Evolutionary conservation across 306 rosid species (phyloP), one percentile per base, ranked within the genome.

Genomic region (Sindora glabra): DNA sequence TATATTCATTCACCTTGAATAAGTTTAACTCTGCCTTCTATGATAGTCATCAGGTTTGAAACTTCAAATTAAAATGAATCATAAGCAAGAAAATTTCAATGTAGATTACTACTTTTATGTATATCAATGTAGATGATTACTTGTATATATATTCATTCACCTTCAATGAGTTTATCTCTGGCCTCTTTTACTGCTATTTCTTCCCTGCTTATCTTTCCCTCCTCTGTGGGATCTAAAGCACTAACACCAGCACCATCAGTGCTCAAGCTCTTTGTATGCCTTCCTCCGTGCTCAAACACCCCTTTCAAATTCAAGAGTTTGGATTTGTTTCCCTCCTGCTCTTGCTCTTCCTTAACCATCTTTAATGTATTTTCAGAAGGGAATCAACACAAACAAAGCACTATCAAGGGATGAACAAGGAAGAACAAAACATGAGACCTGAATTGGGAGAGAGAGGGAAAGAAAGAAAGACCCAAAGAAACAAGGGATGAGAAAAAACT

Each of bases 221-320:
- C 87, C 0, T 81, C 80, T 8, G 37, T 0, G 54, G 67, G 46
- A n/a, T 77, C 79, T 4, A 77, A 38, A 1, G 42, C 0, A 38
- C 10, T 61, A n/a, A n/a, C n/a, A n/a, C n/a, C n/a, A 0, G 79
- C 78, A 67, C 73, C 67, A 46, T 89, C 95, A 59, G 64, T 10
- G 69, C 95, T 86, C 77, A 83, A 70, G 65, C 94, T 92, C 75
- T 78, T 89, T 45, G 90, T 10, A 48, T 79, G 89, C 49, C 79
- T 57, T 9, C 79, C 86, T 17, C 78, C 14, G 10, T 40, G 59
- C n/a, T 75, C 87, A 76, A 63, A 50, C 67, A 78, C 65, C 17
- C 79, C 80, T 51, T 37, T 78, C 65, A 81, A 76, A 61, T 71
- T 18, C 63, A 64, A 79, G 22, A 81, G 38, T 68, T 56, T 77